A percentile compares a stretch with the other conserved stretches of the same genome.
Evolutionary conservation across 208 protist genomes (phyloP).

Genomic region (Leishmania mexicana): DNA sequence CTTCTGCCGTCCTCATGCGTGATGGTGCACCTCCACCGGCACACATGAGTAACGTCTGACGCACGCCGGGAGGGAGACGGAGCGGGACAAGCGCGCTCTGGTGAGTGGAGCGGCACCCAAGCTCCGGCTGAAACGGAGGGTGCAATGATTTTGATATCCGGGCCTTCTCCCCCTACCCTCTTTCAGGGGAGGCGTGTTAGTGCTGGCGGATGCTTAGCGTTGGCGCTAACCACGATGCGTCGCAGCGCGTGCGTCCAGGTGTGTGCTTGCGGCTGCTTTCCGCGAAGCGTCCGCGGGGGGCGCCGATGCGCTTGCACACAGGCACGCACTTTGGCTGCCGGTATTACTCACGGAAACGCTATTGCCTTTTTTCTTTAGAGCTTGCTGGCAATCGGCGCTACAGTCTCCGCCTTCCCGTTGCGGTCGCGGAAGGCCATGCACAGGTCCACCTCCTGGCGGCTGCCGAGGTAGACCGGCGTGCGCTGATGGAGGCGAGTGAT

Average conservation of each 20-base stretch:
- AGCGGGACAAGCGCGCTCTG: no score
- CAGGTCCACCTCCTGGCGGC: conserved; percentile 84
- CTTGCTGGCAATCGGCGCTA: conserved; percentile 34
- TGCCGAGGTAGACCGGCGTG: conserved; percentile 92
- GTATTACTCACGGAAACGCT: not conserved
- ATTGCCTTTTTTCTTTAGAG: conserved; percentile 33
- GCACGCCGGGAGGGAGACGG: not conserved
- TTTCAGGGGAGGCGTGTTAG: not conserved
- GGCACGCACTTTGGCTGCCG: conserved; percentile 1
- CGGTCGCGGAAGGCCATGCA: conserved; percentile 76
- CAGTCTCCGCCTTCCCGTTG: not conserved
- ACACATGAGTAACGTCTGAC: no score
- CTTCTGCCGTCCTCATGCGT: not conserved
- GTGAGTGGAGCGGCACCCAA: no score
- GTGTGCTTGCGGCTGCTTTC: not conserved
- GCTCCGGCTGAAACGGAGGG: not conserved
- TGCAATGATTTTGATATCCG: not conserved
- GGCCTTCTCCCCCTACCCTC: not conserved
- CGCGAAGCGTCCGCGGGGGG: not conserved
- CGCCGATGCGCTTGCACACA: not conserved
- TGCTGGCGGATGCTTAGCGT: not conserved
- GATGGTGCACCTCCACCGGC: not conserved
- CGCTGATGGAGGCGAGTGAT: conserved; percentile 93
- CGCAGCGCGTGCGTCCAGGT: not conserved
- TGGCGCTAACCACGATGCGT: not conserved